Percentiles rank a stretch among this genome's conserved stretches.
Evolutionary conservation across 2,329 filamentous ascomycete genomes (phyloP).

Genomic region (Aspergillus eucalypticola): DNA sequence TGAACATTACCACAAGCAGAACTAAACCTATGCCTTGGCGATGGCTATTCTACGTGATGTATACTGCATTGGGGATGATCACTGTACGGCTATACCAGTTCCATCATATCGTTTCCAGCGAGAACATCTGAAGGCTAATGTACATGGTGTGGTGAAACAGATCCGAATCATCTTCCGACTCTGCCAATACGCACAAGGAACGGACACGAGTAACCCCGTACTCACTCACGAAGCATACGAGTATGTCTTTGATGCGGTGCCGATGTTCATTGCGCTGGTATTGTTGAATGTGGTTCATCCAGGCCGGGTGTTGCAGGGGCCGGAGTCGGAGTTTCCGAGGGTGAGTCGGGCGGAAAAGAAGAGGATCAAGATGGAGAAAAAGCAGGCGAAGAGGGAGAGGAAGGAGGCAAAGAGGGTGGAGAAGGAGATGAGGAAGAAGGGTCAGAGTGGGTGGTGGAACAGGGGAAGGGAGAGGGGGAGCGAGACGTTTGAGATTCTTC

Average conservation of each 20-base stretch:
- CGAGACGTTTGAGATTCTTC: background rate
- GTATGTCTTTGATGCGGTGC: constrained; percentile 55
- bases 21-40: constrained; percentile 21
- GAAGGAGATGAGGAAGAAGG: background rate
- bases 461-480: background rate
- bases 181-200: constrained; percentile 56
- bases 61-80: constrained; percentile 45
- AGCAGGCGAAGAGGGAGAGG: constrained; percentile 33
- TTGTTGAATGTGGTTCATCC: constrained; percentile 52
- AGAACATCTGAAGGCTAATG: no score
- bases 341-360: constrained; percentile 49
- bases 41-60: constrained; percentile 43
- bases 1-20: constrained; percentile 7
- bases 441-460: background rate
- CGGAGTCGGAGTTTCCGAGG: constrained; percentile 49
- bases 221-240: constrained; percentile 63
- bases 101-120: no score
- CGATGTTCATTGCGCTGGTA: constrained; percentile 54
- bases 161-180: constrained; percentile 63
- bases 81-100: constrained; percentile 29
- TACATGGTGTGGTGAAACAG: constrained; percentile 25
- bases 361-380: constrained; percentile 38
- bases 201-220: constrained; percentile 61
- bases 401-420: constrained; percentile 7
- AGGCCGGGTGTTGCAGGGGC: constrained; percentile 49